Evolutionary conservation across 257 asterid genomes (phyloP), one percentile per base, ranked within the genome.

Genomic region (Solanum pennellii): DNA sequence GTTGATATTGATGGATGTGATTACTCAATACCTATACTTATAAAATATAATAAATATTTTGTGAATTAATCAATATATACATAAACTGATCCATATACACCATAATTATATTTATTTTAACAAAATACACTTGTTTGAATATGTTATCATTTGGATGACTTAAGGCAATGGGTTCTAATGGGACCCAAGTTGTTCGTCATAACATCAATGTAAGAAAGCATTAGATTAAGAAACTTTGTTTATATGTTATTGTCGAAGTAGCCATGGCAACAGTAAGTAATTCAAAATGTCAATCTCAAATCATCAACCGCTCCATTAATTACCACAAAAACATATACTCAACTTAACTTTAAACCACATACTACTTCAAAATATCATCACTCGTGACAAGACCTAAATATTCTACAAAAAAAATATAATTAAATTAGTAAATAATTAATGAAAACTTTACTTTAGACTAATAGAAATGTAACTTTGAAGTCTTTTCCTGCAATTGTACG

Each of bases 161-260:
- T 27, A 47, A 47, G 5, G 27, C 59, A 16, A 79, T 45, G 25
- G 41, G 9, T 79, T 27, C 7, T 5, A 9, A 27, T 80, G 69
- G 85, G 85, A 29, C 69, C 85, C 21, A 47, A 49, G 20, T 80
- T 80, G 29, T 80, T 15, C 69, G 85, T 80, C 69, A 80, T 25
- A 80, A 18, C 68, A 27, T 27, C 42, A 27, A 25, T 9, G 66
- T 16, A 7, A 45, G 14, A 9, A 42, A 7, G 83, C 35, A 42
- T 77, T 72, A 27, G 9, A 44, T 23, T 47, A 80, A 18, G 44
- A 47, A 47, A 49, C 69, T 16, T 80, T 82, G 29, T 6, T 49
- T 25, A 11, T 49, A 47, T 82, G 69, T 82, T 49, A 18, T 82
- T 65, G 47, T 72, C 44, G 49, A 87, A 31, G 23, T 8, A 42